phyloP scores from a whole-genome alignment of 108 stramenopile species.

The Nannochloropsis salina region DNA sequence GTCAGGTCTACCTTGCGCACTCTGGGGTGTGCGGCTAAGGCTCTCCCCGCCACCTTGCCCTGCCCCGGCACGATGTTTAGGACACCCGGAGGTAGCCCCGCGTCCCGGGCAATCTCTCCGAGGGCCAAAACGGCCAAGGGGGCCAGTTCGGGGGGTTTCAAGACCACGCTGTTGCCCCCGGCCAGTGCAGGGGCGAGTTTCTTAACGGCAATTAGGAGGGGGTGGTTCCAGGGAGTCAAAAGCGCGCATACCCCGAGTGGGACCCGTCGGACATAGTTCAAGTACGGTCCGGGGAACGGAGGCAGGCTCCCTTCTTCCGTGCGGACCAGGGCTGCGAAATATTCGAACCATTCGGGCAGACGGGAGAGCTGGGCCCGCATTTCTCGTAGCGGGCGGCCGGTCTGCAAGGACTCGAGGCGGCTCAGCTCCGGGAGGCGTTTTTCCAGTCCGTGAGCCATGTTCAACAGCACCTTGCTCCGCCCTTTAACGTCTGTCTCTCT shows the following conservation, averaged over 20 bases:
- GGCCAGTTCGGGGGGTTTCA: constrained; percentile 80
- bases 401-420: constrained; percentile 55
- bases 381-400: constrained; percentile 70
- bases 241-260: constrained; percentile 70
- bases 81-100: constrained; percentile 64
- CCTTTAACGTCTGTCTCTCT: background rate
- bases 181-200: constrained; percentile 73
- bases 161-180: constrained; percentile 75
- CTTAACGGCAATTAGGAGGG: constrained; percentile 64
- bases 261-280: constrained; percentile 59
- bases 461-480: background rate
- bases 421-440: constrained; percentile 28
- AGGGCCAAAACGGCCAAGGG: constrained; percentile 61
- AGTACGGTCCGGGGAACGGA: constrained; percentile 30
- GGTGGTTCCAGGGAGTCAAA: constrained; percentile 73
- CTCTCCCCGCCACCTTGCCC: constrained; percentile 64
- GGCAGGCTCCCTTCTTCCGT: constrained; percentile 32
- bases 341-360: constrained; percentile 59
- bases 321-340: constrained; percentile 55
- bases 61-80: constrained; percentile 76
- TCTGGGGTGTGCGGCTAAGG: constrained; percentile 58
- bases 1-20: constrained; percentile 83
- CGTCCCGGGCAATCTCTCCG: constrained; percentile 27
- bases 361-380: constrained; percentile 63
- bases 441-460: background rate